These are phyloP conservation scores for Yamadazyma spencermartinsiae DNA, from an alignment of 1,139 yeast species.

Conservation along the genomic window DNA sequence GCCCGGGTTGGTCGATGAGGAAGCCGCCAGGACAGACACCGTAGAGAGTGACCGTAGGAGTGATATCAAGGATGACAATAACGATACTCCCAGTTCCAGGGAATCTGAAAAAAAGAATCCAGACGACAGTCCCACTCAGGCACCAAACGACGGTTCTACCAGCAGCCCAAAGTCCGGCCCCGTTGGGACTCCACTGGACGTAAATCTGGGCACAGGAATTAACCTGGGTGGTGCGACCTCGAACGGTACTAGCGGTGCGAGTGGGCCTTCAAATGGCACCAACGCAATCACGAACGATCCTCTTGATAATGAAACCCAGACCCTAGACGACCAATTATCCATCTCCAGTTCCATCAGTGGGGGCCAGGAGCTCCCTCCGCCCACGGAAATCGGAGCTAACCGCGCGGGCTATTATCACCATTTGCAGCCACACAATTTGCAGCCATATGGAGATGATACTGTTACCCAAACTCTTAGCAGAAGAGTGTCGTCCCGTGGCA, in stretches of 20 bases:
- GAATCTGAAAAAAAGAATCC: no score
- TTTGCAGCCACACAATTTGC: no score
- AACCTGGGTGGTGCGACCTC: no score
- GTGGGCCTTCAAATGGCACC: no score
- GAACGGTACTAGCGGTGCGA: no score
- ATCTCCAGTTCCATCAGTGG: constrained; percentile 15
- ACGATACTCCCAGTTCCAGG: no score
- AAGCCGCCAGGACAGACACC: constrained; percentile 8
- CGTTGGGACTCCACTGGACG: no score
- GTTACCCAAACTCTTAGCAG: constrained; percentile 12
- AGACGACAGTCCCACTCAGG: no score
- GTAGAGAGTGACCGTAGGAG: neutral
- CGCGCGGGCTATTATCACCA: neutral
- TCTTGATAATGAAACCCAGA: constrained; percentile 1
- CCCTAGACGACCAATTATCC: constrained; percentile 23
- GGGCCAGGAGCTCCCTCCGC: constrained; percentile 14
- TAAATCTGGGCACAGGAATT: no score
- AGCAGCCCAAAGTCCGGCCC: no score
- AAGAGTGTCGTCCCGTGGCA: constrained; percentile 8
- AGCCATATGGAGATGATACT: constrained; percentile 1
- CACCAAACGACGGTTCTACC: no score
- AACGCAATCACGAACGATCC: no score
- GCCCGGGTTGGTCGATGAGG: constrained; percentile 18
- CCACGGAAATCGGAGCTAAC: constrained; percentile 11
- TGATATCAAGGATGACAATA: neutral